Percentiles rank a stretch among this genome's conserved stretches.
Conservation (phyloP, 768 basidiomycete genomes). For the Amanita rimosa region DNA sequence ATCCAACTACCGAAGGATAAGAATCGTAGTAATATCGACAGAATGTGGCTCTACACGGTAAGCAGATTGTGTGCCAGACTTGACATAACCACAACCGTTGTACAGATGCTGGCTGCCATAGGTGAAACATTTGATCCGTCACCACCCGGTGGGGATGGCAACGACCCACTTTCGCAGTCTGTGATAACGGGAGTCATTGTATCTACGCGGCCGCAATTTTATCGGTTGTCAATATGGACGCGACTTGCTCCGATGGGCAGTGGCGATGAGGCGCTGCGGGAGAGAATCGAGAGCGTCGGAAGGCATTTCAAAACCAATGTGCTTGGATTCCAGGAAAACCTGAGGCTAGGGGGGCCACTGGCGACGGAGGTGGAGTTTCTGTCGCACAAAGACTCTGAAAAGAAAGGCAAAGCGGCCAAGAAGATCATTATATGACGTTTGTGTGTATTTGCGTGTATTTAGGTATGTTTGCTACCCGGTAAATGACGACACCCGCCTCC, state of each 20-base stretch:
- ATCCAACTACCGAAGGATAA: conserved; percentile 97
- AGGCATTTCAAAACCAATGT: conserved; percentile 87
- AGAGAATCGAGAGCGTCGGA: conserved; percentile 78
- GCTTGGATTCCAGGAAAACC: conserved; percentile 67
- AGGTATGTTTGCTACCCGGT: conserved; percentile 17
- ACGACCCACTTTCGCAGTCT: conserved; percentile 30
- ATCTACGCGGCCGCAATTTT: conserved; percentile 89
- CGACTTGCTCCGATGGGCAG: conserved; percentile 54
- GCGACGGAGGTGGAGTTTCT: conserved; percentile 93
- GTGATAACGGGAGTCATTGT: conserved; percentile 92
- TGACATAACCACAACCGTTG: conserved; percentile 4
- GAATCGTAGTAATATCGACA: conserved; percentile 73
- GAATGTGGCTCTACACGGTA: conserved; percentile 98
- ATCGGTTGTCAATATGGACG: conserved; percentile 97
- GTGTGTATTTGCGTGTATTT: conserved; percentile 14
- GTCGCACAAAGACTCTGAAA: conserved; percentile 92
- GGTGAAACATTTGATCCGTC: conserved; percentile 97
- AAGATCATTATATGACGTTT: conserved; percentile 57
- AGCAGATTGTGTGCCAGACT: conserved; percentile 8
- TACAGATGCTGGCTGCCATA: conserved; percentile 97
- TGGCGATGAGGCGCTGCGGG: conserved; percentile 50
- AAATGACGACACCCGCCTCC: conserved; percentile 10
- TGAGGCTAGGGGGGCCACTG: conserved; percentile 73
- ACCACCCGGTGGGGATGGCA: conserved; percentile 34
- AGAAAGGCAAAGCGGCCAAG: conserved; percentile 77